These are phyloP conservation scores for Leccinum broughii DNA, from an alignment of 768 basidiomycete genomes.

Conservation along the genomic window DNA sequence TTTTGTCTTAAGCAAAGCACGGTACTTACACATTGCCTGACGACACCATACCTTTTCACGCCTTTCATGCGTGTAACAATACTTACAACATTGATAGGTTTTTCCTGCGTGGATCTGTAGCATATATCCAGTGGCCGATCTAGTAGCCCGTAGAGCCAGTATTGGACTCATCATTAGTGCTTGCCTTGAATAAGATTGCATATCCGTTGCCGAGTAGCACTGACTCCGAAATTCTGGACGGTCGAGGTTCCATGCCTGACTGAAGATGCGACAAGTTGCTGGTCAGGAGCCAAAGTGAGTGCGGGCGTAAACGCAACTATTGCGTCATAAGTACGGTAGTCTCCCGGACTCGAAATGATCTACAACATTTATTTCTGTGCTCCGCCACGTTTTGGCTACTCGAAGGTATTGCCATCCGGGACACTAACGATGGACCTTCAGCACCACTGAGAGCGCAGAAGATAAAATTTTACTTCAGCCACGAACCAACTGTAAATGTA, in stretches of 20 bases:
- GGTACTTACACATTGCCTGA: not conserved
- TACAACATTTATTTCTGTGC: too few relatives aligned
- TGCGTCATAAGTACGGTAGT: not conserved
- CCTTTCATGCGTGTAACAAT: not conserved
- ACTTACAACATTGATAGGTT: not conserved
- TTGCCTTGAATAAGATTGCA: not conserved
- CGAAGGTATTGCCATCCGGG: too few relatives aligned
- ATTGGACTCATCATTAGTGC: not conserved
- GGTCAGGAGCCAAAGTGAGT: too few relatives aligned
- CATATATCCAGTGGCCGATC: not conserved
- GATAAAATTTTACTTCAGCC: too few relatives aligned
- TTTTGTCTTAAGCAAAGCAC: not conserved
- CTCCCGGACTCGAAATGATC: not conserved
- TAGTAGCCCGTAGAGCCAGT: not conserved
- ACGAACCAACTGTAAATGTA: too few relatives aligned
- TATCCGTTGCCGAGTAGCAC: not conserved
- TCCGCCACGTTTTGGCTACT: too few relatives aligned
- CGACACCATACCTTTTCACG: not conserved
- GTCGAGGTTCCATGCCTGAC: not conserved
- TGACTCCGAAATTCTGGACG: not conserved
- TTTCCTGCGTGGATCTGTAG: not conserved
- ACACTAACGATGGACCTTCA: too few relatives aligned
- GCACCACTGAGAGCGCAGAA: too few relatives aligned
- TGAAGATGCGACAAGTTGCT: too few relatives aligned
- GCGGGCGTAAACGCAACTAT: not conserved